Conservation (phyloP, 441 rosid genomes). For the Pelargonium myrrhifolium region DNA sequence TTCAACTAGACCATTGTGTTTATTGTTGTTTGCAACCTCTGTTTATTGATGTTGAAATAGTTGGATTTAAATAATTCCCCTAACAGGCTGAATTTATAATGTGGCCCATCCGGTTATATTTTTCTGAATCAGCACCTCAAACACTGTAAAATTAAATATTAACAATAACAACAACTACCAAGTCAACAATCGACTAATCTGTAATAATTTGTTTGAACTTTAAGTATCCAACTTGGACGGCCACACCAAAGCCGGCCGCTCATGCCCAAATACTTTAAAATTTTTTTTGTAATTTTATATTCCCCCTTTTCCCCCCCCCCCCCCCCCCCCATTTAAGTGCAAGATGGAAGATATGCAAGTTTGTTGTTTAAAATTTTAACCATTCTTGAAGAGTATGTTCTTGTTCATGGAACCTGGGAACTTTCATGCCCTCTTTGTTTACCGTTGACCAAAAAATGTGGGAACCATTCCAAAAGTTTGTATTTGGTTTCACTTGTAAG, state of each 20-base stretch:
- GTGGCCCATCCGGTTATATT: neutral
- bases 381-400: neutral
- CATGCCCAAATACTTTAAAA: too few species aligned
- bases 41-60: neutral
- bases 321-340: neutral
- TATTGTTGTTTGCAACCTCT: neutral
- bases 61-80: neutral
- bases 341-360: neutral
- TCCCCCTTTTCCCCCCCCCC: too few species aligned
- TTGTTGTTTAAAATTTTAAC: neutral
- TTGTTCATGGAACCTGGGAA: slow-evolving; percentile 3
- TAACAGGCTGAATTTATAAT: neutral
- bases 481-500: too few species aligned
- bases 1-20: neutral
- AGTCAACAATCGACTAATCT: too few species aligned
- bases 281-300: too few species aligned
- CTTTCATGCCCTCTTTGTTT: neutral
- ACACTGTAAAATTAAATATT: too few species aligned
- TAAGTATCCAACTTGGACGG: too few species aligned
- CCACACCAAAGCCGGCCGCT: too few species aligned
- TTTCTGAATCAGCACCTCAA: too few species aligned
- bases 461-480: too few species aligned
- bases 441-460: neutral
- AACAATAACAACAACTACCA: too few species aligned
- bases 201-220: too few species aligned